Base-by-base conservation (phyloP, 257 asterid species). In the Jacaranda mimosifolia region DNA sequence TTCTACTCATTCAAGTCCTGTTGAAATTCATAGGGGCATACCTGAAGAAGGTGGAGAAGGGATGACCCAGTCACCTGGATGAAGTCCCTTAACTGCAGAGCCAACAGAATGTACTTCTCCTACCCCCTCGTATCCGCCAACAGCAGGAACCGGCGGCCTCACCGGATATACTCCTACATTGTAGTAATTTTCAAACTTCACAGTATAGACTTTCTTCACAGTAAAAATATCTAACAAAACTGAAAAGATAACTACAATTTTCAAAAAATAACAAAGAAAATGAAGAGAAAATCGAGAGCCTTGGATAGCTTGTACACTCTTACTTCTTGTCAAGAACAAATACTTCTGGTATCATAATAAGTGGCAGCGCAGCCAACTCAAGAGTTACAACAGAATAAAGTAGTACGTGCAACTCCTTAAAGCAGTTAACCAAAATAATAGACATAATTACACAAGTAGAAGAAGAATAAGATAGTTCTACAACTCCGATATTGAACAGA, bases 81-180 rank as follows among this genome's bases (percentile, higher is more conserved):
- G 57, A 66, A 93, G 78, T 58, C 86, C 85, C 84, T 88, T 77
- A 35, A 96, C 98, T 35, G 91, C 90, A 79, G 96, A 80, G 51
- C 98, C 99, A 5, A 91, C 88, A 32, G 88, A 83, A 79, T 91
- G 87, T 17, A 96, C 94, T 82, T 91, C 97, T 58, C 97, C 99
- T n/a, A 96, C 96, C 46, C 99, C 99, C 82, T 93, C 99, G 73
- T 96, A 96, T 42, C 99, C 99, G 35, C 98, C 99, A 51, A 93
- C 86, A 12, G 99, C 99, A 66, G 99, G 99, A 74, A 91, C 79
- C 4, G 90, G 85, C 6, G 99, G 99, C 83, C 97, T 86, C 83
- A 96, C 97, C 42, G 99, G 99, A 84, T 96, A 96, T 18, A 90
- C 96, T 77, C 98, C 99, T 92, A 69, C 35, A 32, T 11, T 36